phyloP scores from a whole-genome alignment of 2,329 filamentous ascomycete species.

The Arthrobotrys conoides region DNA sequence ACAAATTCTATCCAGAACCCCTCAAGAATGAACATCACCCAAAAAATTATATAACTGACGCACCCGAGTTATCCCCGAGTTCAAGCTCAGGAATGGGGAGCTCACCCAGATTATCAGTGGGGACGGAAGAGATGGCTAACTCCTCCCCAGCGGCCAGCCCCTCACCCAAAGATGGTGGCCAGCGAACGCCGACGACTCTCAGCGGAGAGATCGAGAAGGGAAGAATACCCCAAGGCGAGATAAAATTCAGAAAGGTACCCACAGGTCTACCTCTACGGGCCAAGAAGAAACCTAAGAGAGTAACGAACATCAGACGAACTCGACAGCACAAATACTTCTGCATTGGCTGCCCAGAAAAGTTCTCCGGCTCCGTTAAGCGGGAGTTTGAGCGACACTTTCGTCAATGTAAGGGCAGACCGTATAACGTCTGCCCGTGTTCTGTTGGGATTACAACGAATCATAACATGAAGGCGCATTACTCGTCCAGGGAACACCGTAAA shows the following conservation, averaged over 20 bases:
- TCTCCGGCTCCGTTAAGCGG: background rate
- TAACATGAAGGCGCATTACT: background rate
- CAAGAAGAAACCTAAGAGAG: background rate
- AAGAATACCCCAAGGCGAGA: too few relatives aligned
- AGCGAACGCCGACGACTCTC: background rate
- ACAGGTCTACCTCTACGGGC: background rate
- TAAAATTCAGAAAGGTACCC: background rate
- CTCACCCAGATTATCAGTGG: background rate
- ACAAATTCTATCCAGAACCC: background rate
- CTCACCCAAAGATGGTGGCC: background rate
- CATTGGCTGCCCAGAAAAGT: background rate
- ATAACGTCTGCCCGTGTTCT: background rate
- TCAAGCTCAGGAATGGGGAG: background rate
- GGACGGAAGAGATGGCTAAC: background rate
- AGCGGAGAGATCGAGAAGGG: too few relatives aligned
- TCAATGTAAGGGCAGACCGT: background rate
- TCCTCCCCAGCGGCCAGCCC: background rate
- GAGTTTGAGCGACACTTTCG: background rate
- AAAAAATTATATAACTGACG: background rate
- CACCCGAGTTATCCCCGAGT: background rate
- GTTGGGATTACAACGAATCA: background rate
- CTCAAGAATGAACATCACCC: background rate
- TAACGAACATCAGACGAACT: background rate
- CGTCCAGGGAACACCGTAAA: background rate
- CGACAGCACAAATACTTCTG: background rate